These are phyloP conservation scores for Cercophora samala DNA, from an alignment of 495 filamentous ascomycete genomes.

Conservation along the genomic window DNA sequence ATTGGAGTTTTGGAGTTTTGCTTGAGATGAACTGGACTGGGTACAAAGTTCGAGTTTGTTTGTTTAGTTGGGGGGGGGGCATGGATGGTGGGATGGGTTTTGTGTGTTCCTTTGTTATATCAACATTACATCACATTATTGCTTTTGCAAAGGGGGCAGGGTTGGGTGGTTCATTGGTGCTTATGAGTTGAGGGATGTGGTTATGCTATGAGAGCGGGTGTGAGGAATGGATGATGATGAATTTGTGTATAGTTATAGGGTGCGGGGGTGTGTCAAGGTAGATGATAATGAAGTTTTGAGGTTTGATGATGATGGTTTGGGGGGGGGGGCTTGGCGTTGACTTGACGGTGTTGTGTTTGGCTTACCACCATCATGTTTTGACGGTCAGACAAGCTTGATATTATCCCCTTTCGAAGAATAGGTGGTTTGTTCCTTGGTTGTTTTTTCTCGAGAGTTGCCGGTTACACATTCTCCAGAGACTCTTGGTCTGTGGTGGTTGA, in stretches of 20 bases:
- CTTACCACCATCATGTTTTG: no score
- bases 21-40: no score
- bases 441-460: no score
- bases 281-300: slow-evolving; percentile 1
- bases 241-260: neutral
- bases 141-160: neutral
- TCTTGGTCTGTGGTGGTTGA: no score
- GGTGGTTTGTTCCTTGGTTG: no score
- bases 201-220: neutral
- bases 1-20: neutral
- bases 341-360: no score
- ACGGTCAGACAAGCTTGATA: no score
- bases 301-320: neutral
- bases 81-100: neutral
- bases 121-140: neutral
- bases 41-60: neutral
- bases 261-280: neutral
- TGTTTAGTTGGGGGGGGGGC: neutral
- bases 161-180: neutral
- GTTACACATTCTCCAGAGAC: no score
- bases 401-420: no score
- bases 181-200: neutral
- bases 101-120: neutral
- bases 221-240: neutral
- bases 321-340: neutral